These are phyloP conservation scores for Yarrowia hollandica DNA, from an alignment of 805 yeast species.

Conservation along the genomic window DNA sequence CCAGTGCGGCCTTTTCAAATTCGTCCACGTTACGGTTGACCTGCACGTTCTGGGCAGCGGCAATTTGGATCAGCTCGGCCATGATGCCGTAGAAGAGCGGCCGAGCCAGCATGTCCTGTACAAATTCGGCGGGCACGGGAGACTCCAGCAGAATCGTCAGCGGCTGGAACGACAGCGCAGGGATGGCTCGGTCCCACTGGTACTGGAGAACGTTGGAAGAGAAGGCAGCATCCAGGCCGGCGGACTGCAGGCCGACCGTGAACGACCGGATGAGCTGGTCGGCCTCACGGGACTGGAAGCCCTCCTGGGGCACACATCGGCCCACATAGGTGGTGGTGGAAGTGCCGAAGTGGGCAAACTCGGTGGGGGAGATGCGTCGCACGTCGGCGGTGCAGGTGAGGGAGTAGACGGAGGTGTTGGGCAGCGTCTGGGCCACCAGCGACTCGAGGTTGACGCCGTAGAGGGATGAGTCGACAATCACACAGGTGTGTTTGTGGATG, in stretches of 20 bases:
- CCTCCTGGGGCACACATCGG: slow-evolving; percentile 26
- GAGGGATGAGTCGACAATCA: slow-evolving; percentile 33
- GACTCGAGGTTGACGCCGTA: slow-evolving; percentile 31
- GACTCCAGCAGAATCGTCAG: slow-evolving; percentile 72
- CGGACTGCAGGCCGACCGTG: slow-evolving; percentile 32
- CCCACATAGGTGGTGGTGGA: slow-evolving; percentile 17
- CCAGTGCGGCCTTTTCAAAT: slow-evolving; percentile 13
- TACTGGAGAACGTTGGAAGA: slow-evolving; percentile 37
- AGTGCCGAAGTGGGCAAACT: slow-evolving; percentile 28
- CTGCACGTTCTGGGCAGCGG: slow-evolving; percentile 50
- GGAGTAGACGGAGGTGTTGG: slow-evolving; percentile 33
- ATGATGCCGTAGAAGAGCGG: slow-evolving; percentile 82
- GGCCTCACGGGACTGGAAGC: slow-evolving; percentile 12
- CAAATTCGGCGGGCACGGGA: slow-evolving; percentile 58
- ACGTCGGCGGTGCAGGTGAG: slow-evolving; percentile 31
- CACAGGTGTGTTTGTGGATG: slow-evolving; percentile 32
- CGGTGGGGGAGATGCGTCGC: slow-evolving; percentile 28
- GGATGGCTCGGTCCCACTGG: slow-evolving; percentile 84
- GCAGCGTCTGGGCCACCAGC: slow-evolving; percentile 31
- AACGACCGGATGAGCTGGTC: slow-evolving; percentile 30
- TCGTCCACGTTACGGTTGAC: slow-evolving; percentile 61
- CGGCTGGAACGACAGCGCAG: slow-evolving; percentile 76
- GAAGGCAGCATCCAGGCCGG: slow-evolving; percentile 34
- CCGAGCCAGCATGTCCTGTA: slow-evolving; percentile 72
- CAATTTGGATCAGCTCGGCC: slow-evolving; percentile 67